Conservation (phyloP, 345 rosid species). For the Citrus mangshanensis region DNA sequence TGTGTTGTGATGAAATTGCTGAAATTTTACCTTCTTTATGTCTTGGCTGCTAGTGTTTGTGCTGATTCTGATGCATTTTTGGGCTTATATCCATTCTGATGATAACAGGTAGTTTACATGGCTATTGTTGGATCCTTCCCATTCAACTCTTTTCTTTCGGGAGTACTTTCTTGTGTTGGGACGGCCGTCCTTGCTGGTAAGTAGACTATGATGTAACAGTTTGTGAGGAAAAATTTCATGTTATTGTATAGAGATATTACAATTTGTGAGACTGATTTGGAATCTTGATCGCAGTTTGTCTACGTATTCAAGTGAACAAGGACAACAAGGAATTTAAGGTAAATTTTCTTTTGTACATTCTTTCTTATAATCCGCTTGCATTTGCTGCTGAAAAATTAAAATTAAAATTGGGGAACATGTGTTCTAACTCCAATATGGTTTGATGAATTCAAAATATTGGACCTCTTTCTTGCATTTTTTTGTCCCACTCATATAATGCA, state of each 20-base stretch:
- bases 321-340: constrained; percentile 99
- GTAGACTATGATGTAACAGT: constrained; percentile 11
- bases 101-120: constrained; percentile 80
- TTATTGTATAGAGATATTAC: not conserved
- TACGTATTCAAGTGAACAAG: constrained; percentile 97
- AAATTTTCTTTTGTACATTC: not conserved
- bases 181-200: constrained; percentile 98
- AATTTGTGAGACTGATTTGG: constrained; percentile 3
- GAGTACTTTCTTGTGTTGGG: constrained; percentile 92
- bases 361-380: not conserved
- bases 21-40: not conserved
- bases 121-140: constrained; percentile 97
- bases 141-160: constrained; percentile 99
- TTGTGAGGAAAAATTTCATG: not conserved
- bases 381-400: not conserved
- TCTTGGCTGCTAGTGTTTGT: not conserved
- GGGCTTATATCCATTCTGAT: constrained; percentile 15
- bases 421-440: not conserved
- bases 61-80: not conserved
- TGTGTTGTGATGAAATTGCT: not conserved
- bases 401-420: not conserved
- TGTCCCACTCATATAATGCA: not conserved
- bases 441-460: not conserved
- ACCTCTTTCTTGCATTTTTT: not conserved
- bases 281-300: no score